Conservation (phyloP, 768 basidiomycete species). For the Lyophyllum decastes region DNA sequence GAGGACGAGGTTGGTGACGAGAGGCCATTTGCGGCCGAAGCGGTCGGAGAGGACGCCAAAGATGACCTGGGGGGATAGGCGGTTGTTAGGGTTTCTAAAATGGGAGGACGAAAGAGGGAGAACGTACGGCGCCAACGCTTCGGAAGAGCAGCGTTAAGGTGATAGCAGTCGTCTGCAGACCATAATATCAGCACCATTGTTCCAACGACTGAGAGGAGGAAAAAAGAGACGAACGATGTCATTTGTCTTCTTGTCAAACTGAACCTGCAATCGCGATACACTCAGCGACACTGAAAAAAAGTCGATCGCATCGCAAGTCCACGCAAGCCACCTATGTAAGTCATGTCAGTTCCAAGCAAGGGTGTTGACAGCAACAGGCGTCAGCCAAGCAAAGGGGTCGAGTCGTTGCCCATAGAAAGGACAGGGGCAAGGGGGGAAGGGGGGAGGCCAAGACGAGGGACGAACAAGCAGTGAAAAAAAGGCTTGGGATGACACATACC, state of each 20-base stretch:
- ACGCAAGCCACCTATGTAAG: constrained; percentile 69
- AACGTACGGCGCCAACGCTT: constrained; percentile 66
- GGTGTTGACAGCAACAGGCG: not conserved
- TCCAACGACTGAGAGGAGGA: not conserved
- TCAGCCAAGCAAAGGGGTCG: constrained; percentile 12
- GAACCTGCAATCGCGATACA: constrained; percentile 42
- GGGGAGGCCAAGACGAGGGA: too few species aligned
- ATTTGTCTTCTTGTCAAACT: constrained; percentile 45
- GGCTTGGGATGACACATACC: constrained; percentile 43
- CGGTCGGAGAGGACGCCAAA: constrained; percentile 89
- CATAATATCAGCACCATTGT: not conserved
- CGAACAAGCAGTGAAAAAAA: constrained; percentile 1
- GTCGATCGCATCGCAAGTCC: constrained; percentile 87
- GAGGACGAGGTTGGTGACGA: constrained; percentile 73
- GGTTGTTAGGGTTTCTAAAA: not conserved
- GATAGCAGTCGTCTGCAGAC: constrained; percentile 68
- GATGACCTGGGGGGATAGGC: constrained; percentile 44
- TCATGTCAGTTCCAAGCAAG: too few species aligned
- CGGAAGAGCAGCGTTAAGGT: constrained; percentile 94
- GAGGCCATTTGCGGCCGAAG: constrained; percentile 92
- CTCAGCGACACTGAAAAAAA: constrained; percentile 79
- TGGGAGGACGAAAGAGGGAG: not conserved
- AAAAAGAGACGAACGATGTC: constrained; percentile 39
- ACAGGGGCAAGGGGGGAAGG: too few species aligned
- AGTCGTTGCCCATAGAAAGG: too few species aligned